These are phyloP conservation scores for Heterobasidion parviporum DNA, from an alignment of 1,284 basidiomycete species.

Conservation along the genomic window DNA sequence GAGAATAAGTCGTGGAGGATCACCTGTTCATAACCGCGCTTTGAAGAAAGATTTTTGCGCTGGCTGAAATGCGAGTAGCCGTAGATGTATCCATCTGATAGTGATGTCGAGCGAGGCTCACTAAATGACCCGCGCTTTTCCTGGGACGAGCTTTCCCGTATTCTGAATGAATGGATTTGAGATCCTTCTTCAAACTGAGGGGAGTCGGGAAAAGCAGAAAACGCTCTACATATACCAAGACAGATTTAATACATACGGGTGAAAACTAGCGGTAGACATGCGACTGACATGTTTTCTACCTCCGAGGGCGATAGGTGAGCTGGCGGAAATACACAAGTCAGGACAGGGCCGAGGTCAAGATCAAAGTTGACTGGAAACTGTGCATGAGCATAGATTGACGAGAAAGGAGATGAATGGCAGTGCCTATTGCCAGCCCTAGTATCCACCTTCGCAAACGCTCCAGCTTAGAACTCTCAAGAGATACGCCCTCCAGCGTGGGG, in stretches of 20 bases:
- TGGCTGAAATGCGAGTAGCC: slow-evolving; percentile 83
- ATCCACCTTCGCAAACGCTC: slow-evolving; percentile 66
- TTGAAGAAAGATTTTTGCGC: slow-evolving; percentile 57
- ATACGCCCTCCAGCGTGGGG: slow-evolving; percentile 19
- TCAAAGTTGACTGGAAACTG: slow-evolving; percentile 72
- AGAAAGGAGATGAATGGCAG: slow-evolving; percentile 12
- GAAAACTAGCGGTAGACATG: neutral
- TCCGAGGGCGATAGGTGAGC: slow-evolving; percentile 56
- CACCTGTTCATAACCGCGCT: slow-evolving; percentile 85
- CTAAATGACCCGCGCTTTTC: too few species aligned
- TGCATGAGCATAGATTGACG: slow-evolving; percentile 7
- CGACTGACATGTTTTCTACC: slow-evolving; percentile 79
- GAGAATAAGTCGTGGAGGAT: neutral
- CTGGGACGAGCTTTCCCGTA: slow-evolving; percentile 34
- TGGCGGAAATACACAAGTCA: slow-evolving; percentile 65
- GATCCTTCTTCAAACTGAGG: slow-evolving; percentile 71
- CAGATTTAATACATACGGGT: slow-evolving; percentile 2
- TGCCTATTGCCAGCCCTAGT: slow-evolving; percentile 71
- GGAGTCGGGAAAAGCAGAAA: slow-evolving; percentile 92
- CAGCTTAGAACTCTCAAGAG: slow-evolving; percentile 40
- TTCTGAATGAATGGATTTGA: slow-evolving; percentile 67
- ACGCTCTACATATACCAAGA: slow-evolving; percentile 53
- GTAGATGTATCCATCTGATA: slow-evolving; percentile 67
- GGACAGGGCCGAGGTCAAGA: slow-evolving; percentile 78
- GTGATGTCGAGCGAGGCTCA: slow-evolving; percentile 17